Evolutionary conservation across 2,329 filamentous ascomycete species (phyloP), one percentile per base, ranked within the genome.

Genomic region (Ophiostoma ulmi): DNA sequence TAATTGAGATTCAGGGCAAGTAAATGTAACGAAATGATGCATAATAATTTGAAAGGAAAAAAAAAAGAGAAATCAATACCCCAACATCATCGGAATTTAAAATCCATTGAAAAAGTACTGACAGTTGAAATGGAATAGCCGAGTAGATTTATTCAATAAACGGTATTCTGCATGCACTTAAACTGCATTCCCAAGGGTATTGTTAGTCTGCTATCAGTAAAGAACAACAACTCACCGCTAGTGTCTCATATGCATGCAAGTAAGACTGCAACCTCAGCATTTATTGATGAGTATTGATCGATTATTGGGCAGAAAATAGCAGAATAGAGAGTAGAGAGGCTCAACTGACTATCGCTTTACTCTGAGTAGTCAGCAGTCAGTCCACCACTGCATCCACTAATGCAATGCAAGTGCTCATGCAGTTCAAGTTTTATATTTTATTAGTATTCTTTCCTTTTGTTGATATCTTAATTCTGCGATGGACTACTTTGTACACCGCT

Each of bases 391-490:
- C 26, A 10, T 14, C 11, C 26, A 11, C 58, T 63, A 63, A 63
- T 63, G 58, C 26, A 63, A 63, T 63, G 58, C 58, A 63, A 35
- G 58, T 63, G 13, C 52, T 22, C n/a, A 35, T 35, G 55, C 55
- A 63, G 26, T 1, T 31, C 8, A 4, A 5, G 1, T 58, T 17
- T 1, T 17, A 20, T 48, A 17, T n/a, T 48, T 4, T 48, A 31
- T 4, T 48, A 31, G 31, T 31, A 31, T 31, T 31, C 31, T 31
- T 31, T 31, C 31, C 31, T 31, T 31, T 31, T 31, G 31, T 31
- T 31, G 31, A 31, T 31, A 31, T 31, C 31, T 31, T 26, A 26
- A 2, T 26, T 26, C 44, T 39, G 11, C 38, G 7, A 10, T 39
- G 36, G 8, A 39, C 2, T 39, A 10, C 38, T 6, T n/a, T 20